Evolutionary conservation across 495 filamentous ascomycete species (phyloP), one percentile per base, ranked within the genome.

Genomic region (Bathelium albidoporum): DNA sequence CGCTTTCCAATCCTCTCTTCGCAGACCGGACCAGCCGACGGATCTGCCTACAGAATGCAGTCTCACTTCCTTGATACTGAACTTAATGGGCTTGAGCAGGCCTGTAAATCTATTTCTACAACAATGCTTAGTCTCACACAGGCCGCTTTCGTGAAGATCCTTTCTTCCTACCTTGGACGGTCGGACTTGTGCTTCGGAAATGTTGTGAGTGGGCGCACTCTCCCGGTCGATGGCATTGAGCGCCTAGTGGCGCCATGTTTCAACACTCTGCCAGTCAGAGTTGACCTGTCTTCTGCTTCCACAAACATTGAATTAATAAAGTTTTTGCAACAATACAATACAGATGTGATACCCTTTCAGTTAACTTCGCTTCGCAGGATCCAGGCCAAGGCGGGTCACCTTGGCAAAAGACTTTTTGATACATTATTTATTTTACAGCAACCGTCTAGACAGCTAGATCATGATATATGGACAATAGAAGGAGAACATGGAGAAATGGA

Each of bases 201-300:
- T 66, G 85, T 94, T 7, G 81, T 90, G 61, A 89, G 82, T 67
- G 90, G 90, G 1, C 83, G 90, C 36, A 85, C 83, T 0, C 68
- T 88, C 12, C 73, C 85, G 2, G 69, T 90, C 22, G 79, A 87
- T 26, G 79, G 80, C 2, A 78, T 93, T 31, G 82, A 89, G 14
- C 78, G 83, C 4, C 83, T 96, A 10, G 82, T 95, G 24, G 86
- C 88, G 1, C 92, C 92, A 1, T 90, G 90, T 70, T 94, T 96
- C 75, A 95, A 93, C 64, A 96, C 92, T 0, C 77, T 96, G 24
- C 90, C 92, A 0, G 74, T 90, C n/a, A 81, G 91, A 22, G 72
- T 87, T 60, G 70, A 82, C 32, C 59, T 86, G n/a, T 69, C 74
- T 2, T 63, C 60, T 12, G 62, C 52, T 26, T 70, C 59, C 62